These are phyloP conservation scores for Maudiozyma barnettii DNA, from an alignment of 805 yeast species.

Conservation along the genomic window DNA sequence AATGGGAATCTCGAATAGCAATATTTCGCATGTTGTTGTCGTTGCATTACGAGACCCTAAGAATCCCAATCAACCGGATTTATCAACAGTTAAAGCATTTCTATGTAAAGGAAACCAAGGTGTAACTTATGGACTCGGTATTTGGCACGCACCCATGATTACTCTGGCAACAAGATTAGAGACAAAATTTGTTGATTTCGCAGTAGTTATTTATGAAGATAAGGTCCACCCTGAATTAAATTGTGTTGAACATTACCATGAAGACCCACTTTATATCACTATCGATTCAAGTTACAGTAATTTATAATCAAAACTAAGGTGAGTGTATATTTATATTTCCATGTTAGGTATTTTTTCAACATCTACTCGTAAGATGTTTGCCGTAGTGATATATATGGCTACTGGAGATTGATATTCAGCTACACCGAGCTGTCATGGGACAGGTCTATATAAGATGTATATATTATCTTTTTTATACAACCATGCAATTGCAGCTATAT, in stretches of 20 bases:
- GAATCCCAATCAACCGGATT: constrained; percentile 50
- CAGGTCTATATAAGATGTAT: no score
- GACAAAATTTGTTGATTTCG: constrained; percentile 53
- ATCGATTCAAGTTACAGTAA: no score
- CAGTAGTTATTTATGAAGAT: constrained; percentile 79
- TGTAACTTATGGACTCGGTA: constrained; percentile 67
- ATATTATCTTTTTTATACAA: no score
- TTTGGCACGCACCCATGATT: constrained; percentile 98
- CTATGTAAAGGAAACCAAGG: constrained; percentile 58
- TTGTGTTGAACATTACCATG: constrained; percentile 53
- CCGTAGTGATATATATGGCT: no score
- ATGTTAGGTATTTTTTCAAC: no score
- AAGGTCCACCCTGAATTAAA: constrained; percentile 49
- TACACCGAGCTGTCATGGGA: no score
- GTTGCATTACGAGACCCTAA: constrained; percentile 49
- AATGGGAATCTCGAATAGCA: neutral
- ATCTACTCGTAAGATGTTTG: no score
- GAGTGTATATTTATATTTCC: no score
- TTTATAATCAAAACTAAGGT: no score
- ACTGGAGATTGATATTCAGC: no score
- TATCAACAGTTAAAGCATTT: constrained; percentile 54
- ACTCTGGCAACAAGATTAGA: constrained; percentile 45
- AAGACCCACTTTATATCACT: neutral
- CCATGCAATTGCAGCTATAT: no score
- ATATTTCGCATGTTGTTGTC: constrained; percentile 62